Evolutionary conservation across 2,329 filamentous ascomycete species (phyloP), one percentile per base, ranked within the genome.

Genomic region (Boeremia lycopersici): DNA sequence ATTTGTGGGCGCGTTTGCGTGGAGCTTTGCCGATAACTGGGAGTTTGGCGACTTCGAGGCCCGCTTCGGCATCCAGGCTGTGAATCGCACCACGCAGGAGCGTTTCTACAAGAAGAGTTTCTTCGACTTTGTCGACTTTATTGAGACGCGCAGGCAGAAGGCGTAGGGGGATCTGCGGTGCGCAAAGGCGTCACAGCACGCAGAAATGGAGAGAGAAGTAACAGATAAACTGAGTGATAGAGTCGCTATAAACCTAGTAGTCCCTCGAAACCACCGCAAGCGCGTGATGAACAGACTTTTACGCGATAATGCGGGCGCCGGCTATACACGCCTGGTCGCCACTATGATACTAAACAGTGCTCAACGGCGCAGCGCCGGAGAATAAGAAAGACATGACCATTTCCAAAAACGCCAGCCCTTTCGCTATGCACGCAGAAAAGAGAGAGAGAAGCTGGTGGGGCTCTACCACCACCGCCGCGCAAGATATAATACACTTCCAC

Each of bases 31-130:
- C 1, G 82, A 85, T 48, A 85, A 84, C 34, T 83, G 80, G 77
- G 83, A 84, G 48, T 86, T 85, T 62, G 83, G 82, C 0, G 74
- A 77, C 26, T 82, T 77, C 42, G 62, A 73, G 0, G 64, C 75
- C 13, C 79, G 81, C 2, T 86, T 84, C 68, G 84, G 84, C 0
- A 77, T 86, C 39, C 83, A 86, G 65, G 78, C 76, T 1, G 81
- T 86, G 1, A 84, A 85, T 58, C 73, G 78, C 4, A 83, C 81
- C 3, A 82, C 78, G 3, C 77, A 81, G 65, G 74, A 79, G 57
- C 68, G 82, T 23, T 66, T 74, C 34, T 85, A 80, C 48, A 86
- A 85, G 73, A 83, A 82, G 74, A 84, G 81, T 44, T 83, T 85
- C 61, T 85, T 85, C 61, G 82, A 85, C 48, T 66, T 81, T 61